Conservation (phyloP, 2,329 filamentous ascomycete genomes). For the Sclerotinia glacialis region DNA sequence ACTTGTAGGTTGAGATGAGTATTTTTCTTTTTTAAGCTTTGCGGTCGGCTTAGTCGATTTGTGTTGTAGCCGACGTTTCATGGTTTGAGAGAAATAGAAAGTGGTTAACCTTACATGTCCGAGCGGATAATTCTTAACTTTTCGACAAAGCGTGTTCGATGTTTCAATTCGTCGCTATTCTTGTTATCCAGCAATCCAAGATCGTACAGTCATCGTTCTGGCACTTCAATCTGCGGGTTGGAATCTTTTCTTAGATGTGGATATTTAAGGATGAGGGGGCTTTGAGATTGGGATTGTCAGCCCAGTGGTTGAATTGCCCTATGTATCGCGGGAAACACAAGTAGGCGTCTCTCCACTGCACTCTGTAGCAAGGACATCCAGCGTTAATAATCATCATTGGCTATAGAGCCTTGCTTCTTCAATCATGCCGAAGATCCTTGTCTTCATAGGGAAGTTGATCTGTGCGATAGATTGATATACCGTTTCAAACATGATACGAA, state of each 20-base stretch:
- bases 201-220: neutral
- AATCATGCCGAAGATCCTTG: slow-evolving; percentile 15
- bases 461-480: slow-evolving; percentile 20
- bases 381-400: slow-evolving; percentile 6
- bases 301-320: neutral
- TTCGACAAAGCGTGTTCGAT: slow-evolving; percentile 15
- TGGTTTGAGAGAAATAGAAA: slow-evolving; percentile 7
- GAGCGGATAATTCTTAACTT: slow-evolving; percentile 18
- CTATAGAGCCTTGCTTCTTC: neutral
- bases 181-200: neutral
- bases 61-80: slow-evolving; percentile 10
- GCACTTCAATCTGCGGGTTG: neutral
- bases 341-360: neutral
- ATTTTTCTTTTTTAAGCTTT: neutral
- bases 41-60: neutral
- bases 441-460: slow-evolving; percentile 7
- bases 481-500: slow-evolving; percentile 22
- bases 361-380: neutral
- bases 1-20: slow-evolving; percentile 9
- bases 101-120: slow-evolving; percentile 9
- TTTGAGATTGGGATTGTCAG: neutral
- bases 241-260: neutral
- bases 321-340: slow-evolving; percentile 9
- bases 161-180: slow-evolving; percentile 13
- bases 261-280: neutral